phyloP scores from a whole-genome alignment of 164 flowering plant species.

The Liriodendron chinense region DNA sequence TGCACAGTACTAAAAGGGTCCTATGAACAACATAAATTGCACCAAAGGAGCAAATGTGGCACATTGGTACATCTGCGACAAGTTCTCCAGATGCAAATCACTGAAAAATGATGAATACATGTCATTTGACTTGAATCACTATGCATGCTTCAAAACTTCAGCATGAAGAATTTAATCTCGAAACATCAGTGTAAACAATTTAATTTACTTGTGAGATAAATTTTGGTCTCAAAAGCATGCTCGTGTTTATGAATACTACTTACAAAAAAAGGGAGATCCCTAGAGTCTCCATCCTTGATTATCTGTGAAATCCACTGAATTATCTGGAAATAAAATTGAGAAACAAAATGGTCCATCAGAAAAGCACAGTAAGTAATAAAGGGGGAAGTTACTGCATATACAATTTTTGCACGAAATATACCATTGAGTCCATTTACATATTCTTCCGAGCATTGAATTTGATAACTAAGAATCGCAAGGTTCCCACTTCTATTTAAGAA shows the following conservation, averaged over 20 bases:
- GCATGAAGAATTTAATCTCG: no score
- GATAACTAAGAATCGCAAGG: not conserved
- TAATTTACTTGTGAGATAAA: not conserved
- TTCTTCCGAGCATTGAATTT: not conserved
- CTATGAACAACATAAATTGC: no score
- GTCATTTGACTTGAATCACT: no score
- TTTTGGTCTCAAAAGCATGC: not conserved
- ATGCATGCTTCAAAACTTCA: no score
- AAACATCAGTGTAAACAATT: not conserved
- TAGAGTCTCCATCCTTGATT: constrained; percentile 79
- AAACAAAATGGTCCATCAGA: not conserved
- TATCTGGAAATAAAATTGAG: constrained; percentile 43
- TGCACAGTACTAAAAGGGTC: no score
- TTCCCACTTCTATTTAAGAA: not conserved
- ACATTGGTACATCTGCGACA: no score
- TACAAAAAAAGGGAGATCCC: constrained; percentile 81
- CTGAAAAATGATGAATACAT: no score
- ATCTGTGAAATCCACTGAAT: constrained; percentile 73
- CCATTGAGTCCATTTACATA: not conserved
- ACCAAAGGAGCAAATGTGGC: no score
- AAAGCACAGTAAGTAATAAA: not conserved
- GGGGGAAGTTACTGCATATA: not conserved
- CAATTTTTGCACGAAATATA: not conserved
- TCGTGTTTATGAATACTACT: constrained; percentile 22
- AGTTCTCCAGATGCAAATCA: no score